Base-by-base conservation (phyloP, 192 early-diverging fungal genomes). In the Backusella tuberculispora region DNA sequence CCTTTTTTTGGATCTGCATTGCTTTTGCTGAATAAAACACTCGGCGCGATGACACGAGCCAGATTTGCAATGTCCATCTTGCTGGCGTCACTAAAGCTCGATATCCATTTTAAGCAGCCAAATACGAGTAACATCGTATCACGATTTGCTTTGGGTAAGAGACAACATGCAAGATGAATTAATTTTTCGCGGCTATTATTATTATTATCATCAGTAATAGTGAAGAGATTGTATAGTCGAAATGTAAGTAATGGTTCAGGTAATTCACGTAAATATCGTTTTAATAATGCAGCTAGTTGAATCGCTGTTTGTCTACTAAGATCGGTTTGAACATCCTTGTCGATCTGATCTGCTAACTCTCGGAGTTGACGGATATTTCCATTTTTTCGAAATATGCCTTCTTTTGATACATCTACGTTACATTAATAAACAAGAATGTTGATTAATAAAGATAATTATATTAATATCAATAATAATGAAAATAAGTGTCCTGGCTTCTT, bases 321-420 rank as follows among this genome's bases (percentile, higher is more conserved):
- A 91, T 88, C 24, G 76, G 77, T 53, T 92, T 78, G 56, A 91
- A 89, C 8, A 92, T 89, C 0, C 85, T 74, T 8, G 90, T 91
- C 13, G 88, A 98, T 89, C 0, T 88, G 77, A 43, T 97, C 96
- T 5, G 89, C 86, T 24, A 96, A 74, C n/a, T 94, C 91, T 71
- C 95, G 96, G 45, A 99, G 83, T 17, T 94, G 85, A 65, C 95
- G 82, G 76, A 99, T 97, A 76, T 99, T 99, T 1, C 98, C 98
- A 80, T 98, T 99, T 83, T 98, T 98, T 72, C 98, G 86, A 85
- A 99, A 99, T 13, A 98, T 94, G 4, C 98, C 98, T 75, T 98
- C 97, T 38, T 93, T 89, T 0, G 89, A 85, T 87, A 99, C 83
- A 73, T 90, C 91, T 90, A 85, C 83, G 6, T 26, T 44, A 65